Base-by-base conservation (phyloP, 208 protist genomes). In the Phytomonas francai region DNA sequence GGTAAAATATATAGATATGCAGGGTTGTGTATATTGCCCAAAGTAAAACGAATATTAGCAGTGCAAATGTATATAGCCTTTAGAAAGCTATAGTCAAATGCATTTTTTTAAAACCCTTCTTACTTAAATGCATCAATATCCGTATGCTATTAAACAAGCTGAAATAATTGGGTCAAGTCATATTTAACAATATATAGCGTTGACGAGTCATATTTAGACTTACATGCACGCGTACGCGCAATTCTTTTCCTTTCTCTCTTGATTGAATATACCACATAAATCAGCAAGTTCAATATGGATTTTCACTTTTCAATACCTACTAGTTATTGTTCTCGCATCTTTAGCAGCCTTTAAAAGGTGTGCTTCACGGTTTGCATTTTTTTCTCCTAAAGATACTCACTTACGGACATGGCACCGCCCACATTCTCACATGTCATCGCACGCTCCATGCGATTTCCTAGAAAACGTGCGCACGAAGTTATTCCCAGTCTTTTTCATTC, bases 361-460 rank as follows among this genome's bases (percentile, higher is more conserved):
- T 19, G 22, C 54, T 63, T 58, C 22, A 49, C 34, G 4, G 22
- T 51, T 63, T 39, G 22, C 8, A 25, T 63, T n/a, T 22, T 63
- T 25, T 63, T 61, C 22, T n/a, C 16, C 22, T 5, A 62, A 31
- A 25, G 1, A 62, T 36, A 36, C 27, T 31, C 58, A n/a, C 27
- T n/a, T 25, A 2, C 30, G 60, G 2, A 29, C 5, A 91, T 91
- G 88, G 70, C 86, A 19, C 83, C 85, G 3, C 81, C 89, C 28
- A 93, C 87, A 49, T 78, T 95, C 19, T 85, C 92, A 70, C 89
- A 95, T 73, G 89, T 95, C 34, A 75, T 95, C 36, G 89, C 87
- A 70, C 87, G 87, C 5, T 87, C 85, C 6, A 92, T 95, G 87
- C 83, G 87, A 32, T 77, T 93, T 31, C 85, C 86, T 3, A 73